Base-by-base conservation (phyloP, 805 yeast genomes). In the Ogataea thermomethanolica region DNA sequence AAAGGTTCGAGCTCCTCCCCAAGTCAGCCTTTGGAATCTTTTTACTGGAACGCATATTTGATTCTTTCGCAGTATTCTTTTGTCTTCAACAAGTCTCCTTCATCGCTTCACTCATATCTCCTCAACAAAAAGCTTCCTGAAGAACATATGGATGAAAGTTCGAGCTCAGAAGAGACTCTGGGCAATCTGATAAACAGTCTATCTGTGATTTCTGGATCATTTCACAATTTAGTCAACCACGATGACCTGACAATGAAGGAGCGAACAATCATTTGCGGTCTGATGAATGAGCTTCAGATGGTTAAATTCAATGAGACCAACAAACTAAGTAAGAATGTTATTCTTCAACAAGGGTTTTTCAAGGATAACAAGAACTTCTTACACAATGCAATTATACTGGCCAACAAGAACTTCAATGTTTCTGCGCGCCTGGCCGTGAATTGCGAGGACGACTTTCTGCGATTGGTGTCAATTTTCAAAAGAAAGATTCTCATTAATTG, bases 341-440 rank as follows among this genome's bases (percentile, higher is more conserved):
- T 53, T 7, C 25, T 46, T 5, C 57, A 55, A 36, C 55, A 54
- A 28, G 60, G 61, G 5, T 41, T 58, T 3, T 56, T 56, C 35
- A 51, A 57, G 20, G 61, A 69, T 25, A 62, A 66, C 46, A 66
- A 66, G 35, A 66, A 69, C 44, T 62, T 65, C 21, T 54, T 77
- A 8, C 82, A 78, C 46, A 75, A 76, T 51, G 66, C 79, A 0
- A 70, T 76, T 13, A 76, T 77, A 11, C 62, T 76, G 49, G 67
- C 74, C 7, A 76, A 75, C 48, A 74, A 72, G 50, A 66, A 67
- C 15, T 56, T 61, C 38, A 61, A 58, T 35, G 49, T 39, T 29
- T 50, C 46, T 10, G 53, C 44, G n/a, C 50, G 41, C 20, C 49
- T 54, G 20, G 49, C 55, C 23, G 41, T 33, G 39, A 43, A 46